Evolutionary conservation across 1,284 basidiomycete species (phyloP).

Genomic region (Trichosporon inkin): DNA sequence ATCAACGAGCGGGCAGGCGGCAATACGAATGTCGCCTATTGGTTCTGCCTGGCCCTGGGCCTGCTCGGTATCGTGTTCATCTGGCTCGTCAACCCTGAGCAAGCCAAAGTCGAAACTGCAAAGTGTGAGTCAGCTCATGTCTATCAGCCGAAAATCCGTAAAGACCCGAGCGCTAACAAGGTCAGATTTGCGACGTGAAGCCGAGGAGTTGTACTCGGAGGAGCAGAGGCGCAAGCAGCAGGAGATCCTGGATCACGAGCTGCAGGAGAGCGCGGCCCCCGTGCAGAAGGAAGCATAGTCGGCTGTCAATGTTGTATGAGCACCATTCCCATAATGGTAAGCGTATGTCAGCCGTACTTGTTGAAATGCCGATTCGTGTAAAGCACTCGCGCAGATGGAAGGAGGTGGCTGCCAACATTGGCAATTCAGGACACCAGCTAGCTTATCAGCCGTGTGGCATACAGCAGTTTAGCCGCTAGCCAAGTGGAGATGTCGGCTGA

Average conservation of each 20-base stretch:
- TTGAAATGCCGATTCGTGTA: background rate
- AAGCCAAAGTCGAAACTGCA: constrained; percentile 27
- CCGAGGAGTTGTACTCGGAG: constrained; percentile 18
- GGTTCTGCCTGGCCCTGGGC: constrained; percentile 22
- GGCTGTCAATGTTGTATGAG: background rate
- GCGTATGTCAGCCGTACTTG: background rate
- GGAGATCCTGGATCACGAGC: constrained; percentile 7
- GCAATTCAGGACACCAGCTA: too few relatives aligned
- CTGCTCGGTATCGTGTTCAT: constrained; percentile 16
- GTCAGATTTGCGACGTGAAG: constrained; percentile 22
- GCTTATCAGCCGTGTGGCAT: too few relatives aligned
- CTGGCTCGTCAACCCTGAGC: constrained; percentile 19
- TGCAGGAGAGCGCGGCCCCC: background rate
- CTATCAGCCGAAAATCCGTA: background rate
- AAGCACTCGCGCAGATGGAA: too few relatives aligned
- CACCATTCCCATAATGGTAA: background rate
- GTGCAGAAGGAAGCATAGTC: background rate
- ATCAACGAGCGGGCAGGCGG: constrained; percentile 23
- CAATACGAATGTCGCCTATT: constrained; percentile 23
- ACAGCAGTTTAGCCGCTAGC: too few relatives aligned
- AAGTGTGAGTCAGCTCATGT: constrained; percentile 17
- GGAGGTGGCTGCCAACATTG: too few relatives aligned
- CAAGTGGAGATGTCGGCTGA: too few relatives aligned
- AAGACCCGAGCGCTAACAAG: background rate
- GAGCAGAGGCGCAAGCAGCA: constrained; percentile 12